Base-by-base conservation (phyloP, 345 rosid genomes). In the Raphanus sativus region DNA sequence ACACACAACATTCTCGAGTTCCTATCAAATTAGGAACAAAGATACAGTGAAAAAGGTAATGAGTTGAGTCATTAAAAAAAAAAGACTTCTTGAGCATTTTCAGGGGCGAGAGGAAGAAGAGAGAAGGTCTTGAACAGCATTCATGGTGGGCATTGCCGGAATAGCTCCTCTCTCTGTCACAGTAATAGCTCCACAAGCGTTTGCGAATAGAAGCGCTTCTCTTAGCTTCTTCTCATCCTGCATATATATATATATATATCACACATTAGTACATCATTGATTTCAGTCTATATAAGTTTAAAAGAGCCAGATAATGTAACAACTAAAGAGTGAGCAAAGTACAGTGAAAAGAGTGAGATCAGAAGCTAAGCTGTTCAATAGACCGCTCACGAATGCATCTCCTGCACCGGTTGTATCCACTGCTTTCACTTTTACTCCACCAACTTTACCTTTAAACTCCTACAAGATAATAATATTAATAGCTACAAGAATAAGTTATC, bases 151-250 rank as follows among this genome's bases (percentile, higher is more conserved):
- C 63, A 96, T 80, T 0, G 96, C 91, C 8, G 99, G 99, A 81
- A 96, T 96, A 0, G 99, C 99, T 58, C 99, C 99, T 81, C 95
- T 87, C 84, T 86, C 89, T 34, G 89, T 96, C 34, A 91, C 99
- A 0, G 98, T 88, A 62, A 85, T 81, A 13, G 97, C 97, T 5
- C 96, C 99, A 42, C 98, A 93, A 33, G 86, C 97, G 65, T 96
- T 96, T 10, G 95, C 97, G 9, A 93, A 96, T 0, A 73, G 62
- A 61, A 96, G 91, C 10, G 95, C 95, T 65, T 90, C 87, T 70
- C 92, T 84, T 74, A 96, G 80, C 76, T 80, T 86, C 78, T 83
- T 80, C 86, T 96, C 98, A 21, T 96, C 92, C 98, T 96, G 89
- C 67, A 63, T n/a, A n/a, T n/a, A n/a, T n/a, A n/a, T n/a, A 40